These are phyloP conservation scores for Exobasidium rhododendri DNA, from an alignment of 1,284 basidiomycete genomes.

Conservation along the genomic window DNA sequence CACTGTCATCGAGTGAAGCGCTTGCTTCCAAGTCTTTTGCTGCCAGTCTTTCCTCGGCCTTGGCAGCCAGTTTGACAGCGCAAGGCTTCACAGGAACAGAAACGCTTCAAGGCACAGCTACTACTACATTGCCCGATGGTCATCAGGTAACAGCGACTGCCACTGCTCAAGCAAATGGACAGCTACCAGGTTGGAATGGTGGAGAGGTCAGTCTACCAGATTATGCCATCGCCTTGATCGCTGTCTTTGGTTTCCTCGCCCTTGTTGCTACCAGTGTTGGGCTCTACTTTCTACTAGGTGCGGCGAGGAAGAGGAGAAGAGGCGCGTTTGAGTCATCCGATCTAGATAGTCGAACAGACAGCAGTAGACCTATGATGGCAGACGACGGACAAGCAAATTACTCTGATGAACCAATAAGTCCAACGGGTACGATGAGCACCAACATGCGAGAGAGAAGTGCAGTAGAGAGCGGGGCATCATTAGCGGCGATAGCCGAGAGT, in stretches of 20 bases:
- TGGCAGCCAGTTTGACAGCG: slow-evolving; percentile 31
- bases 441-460: slow-evolving; percentile 3
- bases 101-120: slow-evolving; percentile 35
- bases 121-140: slow-evolving; percentile 39
- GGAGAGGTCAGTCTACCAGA: slow-evolving; percentile 24
- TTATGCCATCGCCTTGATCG: slow-evolving; percentile 45
- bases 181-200: slow-evolving; percentile 14
- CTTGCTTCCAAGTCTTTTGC: slow-evolving; percentile 27
- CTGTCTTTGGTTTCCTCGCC: slow-evolving; percentile 44
- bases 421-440: not conserved
- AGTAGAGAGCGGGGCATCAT: slow-evolving; percentile 18
- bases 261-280: slow-evolving; percentile 29
- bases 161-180: slow-evolving; percentile 41
- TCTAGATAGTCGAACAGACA: slow-evolving; percentile 6
- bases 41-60: slow-evolving; percentile 30
- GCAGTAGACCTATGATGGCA: slow-evolving; percentile 15
- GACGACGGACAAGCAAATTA: slow-evolving; percentile 22
- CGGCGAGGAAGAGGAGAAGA: slow-evolving; percentile 26
- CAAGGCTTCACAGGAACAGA: slow-evolving; percentile 40
- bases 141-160: slow-evolving; percentile 39
- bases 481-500: slow-evolving; percentile 16
- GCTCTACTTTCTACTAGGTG: slow-evolving; percentile 36
- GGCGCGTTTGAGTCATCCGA: not conserved
- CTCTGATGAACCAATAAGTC: slow-evolving; percentile 14
- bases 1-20: slow-evolving; percentile 17